Percentiles rank a stretch among this genome's conserved stretches.
phyloP scores from a whole-genome alignment of 2,329 filamentous ascomycete species.

The Talaromyces sp. region DNA sequence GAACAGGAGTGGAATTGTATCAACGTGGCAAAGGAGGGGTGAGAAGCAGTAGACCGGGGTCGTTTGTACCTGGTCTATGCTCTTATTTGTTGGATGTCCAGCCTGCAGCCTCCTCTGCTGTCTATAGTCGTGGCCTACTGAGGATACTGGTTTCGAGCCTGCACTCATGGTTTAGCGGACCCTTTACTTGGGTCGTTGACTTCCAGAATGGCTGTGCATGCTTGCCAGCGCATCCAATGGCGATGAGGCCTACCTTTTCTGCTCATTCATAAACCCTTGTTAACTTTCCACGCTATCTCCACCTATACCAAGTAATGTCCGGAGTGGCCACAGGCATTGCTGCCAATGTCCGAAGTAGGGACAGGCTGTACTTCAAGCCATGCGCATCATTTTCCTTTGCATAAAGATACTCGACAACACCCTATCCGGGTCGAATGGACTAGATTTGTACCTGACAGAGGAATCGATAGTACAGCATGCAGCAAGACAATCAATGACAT shows the following conservation, averaged over 20 bases:
- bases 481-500: constrained; percentile 13
- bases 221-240: constrained; percentile 13
- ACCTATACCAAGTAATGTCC: neutral
- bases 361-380: constrained; percentile 1
- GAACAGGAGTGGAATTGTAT: neutral
- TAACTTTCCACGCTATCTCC: neutral
- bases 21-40: constrained; percentile 14
- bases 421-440: neutral
- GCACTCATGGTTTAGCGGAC: neutral
- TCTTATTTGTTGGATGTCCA: constrained; percentile 5
- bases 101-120: constrained; percentile 9
- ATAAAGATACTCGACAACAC: neutral
- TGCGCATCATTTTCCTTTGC: constrained; percentile 12
- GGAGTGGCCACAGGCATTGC: constrained; percentile 1
- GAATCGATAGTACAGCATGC: constrained; percentile 10
- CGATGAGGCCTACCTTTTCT: neutral
- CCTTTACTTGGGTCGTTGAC: neutral
- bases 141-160: neutral
- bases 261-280: neutral
- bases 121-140: constrained; percentile 12
- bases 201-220: constrained; percentile 10
- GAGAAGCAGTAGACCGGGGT: neutral
- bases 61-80: neutral
- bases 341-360: constrained; percentile 8
- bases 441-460: constrained; percentile 10